Conservation (phyloP, 192 early-diverging fungal species). For the Coemansia sp. region DNA sequence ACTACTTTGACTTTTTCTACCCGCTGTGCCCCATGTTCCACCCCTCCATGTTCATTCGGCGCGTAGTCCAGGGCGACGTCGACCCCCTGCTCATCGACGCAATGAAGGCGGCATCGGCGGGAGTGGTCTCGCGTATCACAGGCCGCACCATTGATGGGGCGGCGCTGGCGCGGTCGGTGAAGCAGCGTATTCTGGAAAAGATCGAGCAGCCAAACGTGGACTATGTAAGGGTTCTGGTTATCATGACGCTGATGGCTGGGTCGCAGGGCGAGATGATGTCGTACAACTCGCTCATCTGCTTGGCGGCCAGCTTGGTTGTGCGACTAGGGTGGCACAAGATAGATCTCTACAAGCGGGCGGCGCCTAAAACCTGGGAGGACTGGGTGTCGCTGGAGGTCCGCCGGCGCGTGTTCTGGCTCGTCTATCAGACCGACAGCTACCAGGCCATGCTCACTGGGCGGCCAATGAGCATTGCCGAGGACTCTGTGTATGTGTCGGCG, state of each 20-base stretch:
- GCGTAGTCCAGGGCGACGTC: slow-evolving; percentile 42
- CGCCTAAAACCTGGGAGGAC: slow-evolving; percentile 35
- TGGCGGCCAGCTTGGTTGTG: slow-evolving; percentile 47
- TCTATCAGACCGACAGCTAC: slow-evolving; percentile 55
- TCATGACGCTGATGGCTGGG: slow-evolving; percentile 47
- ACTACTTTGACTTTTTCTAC: slow-evolving; percentile 54
- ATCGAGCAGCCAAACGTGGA: slow-evolving; percentile 39
- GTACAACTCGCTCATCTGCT: slow-evolving; percentile 54
- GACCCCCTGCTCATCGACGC: slow-evolving; percentile 49
- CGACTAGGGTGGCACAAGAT: slow-evolving; percentile 47
- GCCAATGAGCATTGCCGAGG: slow-evolving; percentile 45
- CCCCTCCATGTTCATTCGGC: slow-evolving; percentile 52
- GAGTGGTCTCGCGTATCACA: slow-evolving; percentile 30
- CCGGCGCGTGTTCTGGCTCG: slow-evolving; percentile 51
- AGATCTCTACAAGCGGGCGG: slow-evolving; percentile 40
- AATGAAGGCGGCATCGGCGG: slow-evolving; percentile 44
- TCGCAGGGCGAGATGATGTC: slow-evolving; percentile 47
- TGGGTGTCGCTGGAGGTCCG: slow-evolving; percentile 41
- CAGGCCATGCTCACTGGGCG: slow-evolving; percentile 53
- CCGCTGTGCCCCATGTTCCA: slow-evolving; percentile 53
- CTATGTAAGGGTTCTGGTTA: slow-evolving; percentile 32
- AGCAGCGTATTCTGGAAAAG: slow-evolving; percentile 33
- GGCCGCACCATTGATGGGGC: slow-evolving; percentile 33
- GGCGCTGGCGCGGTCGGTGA: slow-evolving; percentile 42
- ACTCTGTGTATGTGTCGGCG: slow-evolving; percentile 46